Conservation (phyloP, 306 rosid species). For the Prunus mira region DNA sequence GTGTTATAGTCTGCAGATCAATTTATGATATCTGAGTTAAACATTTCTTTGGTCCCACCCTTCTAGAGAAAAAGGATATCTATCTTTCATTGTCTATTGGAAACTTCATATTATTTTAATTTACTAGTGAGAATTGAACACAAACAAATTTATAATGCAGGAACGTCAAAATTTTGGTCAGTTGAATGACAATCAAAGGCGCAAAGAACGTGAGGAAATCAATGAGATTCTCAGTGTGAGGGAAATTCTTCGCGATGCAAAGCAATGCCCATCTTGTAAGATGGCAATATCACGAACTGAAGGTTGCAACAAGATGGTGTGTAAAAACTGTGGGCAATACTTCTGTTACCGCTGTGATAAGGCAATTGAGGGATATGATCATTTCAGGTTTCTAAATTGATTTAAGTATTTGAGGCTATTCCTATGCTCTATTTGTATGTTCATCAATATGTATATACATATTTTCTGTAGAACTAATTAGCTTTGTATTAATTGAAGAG, state of each 20-base stretch:
- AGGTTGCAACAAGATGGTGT: constrained; percentile 94
- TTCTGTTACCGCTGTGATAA: constrained; percentile 87
- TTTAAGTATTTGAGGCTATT: constrained; percentile 13
- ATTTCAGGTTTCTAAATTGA: constrained; percentile 56
- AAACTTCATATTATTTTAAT: not conserved
- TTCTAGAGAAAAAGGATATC: not conserved
- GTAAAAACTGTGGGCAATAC: constrained; percentile 68
- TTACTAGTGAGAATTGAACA: not conserved
- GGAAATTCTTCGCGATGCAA: constrained; percentile 72
- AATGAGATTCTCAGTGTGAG: constrained; percentile 74
- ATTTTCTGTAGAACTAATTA: constrained; percentile 21
- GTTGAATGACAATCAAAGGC: constrained; percentile 53
- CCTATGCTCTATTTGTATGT: constrained; percentile 21
- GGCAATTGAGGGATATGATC: constrained; percentile 63
- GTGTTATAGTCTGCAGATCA: not conserved
- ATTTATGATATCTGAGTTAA: not conserved
- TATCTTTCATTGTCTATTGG: not conserved
- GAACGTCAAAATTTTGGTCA: constrained; percentile 73
- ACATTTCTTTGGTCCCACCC: not conserved
- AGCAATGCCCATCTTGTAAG: constrained; percentile 80
- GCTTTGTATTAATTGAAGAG: constrained; percentile 38
- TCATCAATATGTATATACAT: constrained; percentile 4
- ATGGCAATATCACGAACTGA: constrained; percentile 77
- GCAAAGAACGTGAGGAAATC: constrained; percentile 60
- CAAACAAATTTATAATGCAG: constrained; percentile 37